Percentiles rank a stretch among this genome's conserved stretches.
These are phyloP conservation scores for Penicillium sp. DNA, from an alignment of 2,329 filamentous ascomycete genomes.

Conservation along the genomic window DNA sequence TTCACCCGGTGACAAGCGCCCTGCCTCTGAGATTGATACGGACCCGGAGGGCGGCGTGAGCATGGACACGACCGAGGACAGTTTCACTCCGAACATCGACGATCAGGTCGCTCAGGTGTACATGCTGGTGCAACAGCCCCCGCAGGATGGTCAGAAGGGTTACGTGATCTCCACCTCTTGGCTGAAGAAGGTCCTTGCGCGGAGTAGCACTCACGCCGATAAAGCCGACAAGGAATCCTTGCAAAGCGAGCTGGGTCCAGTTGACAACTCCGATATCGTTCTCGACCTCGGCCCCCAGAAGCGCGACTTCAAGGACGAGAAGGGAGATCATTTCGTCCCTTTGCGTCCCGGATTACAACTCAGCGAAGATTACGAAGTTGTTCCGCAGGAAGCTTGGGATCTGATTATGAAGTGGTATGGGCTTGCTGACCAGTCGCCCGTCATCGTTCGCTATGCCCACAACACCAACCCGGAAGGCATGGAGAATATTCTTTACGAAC, in stretches of 20 bases:
- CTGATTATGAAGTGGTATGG: slow-evolving; percentile 81
- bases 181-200: slow-evolving; percentile 70
- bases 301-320: slow-evolving; percentile 44
- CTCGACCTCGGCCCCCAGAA: slow-evolving; percentile 51
- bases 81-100: slow-evolving; percentile 47
- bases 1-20: slow-evolving; percentile 38
- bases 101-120: slow-evolving; percentile 74
- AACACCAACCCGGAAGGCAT: slow-evolving; percentile 62
- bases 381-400: slow-evolving; percentile 79
- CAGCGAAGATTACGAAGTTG: slow-evolving; percentile 70
- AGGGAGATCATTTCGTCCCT: slow-evolving; percentile 62
- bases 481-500: slow-evolving; percentile 76
- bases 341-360: slow-evolving; percentile 66
- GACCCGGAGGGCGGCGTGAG: slow-evolving; percentile 26
- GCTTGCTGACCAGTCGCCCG: slow-evolving; percentile 63
- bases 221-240: slow-evolving; percentile 58
- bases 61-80: slow-evolving; percentile 5
- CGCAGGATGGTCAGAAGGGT: slow-evolving; percentile 70
- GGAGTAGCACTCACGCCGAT: slow-evolving; percentile 58
- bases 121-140: slow-evolving; percentile 53
- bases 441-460: slow-evolving; percentile 74
- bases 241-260: slow-evolving; percentile 68
- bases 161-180: slow-evolving; percentile 78
- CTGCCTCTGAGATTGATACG: slow-evolving; percentile 32
- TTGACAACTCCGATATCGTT: slow-evolving; percentile 85